phyloP scores from a whole-genome alignment of 2,329 filamentous ascomycete species.

The Thielaviopsis punctulata region DNA sequence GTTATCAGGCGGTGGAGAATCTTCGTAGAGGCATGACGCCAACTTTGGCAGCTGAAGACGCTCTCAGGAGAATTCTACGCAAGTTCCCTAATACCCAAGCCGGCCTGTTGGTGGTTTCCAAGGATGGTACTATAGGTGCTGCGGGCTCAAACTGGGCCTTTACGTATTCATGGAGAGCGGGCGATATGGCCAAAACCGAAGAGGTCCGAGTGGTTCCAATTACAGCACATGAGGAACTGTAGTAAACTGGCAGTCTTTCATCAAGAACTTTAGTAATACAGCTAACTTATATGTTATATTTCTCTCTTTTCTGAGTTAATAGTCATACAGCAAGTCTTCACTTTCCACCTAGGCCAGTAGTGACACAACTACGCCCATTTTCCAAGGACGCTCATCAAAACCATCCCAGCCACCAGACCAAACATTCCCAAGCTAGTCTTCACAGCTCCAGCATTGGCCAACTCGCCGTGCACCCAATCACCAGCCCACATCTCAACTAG shows the following conservation, averaged over 20 bases:
- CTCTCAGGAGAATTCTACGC: constrained; percentile 29
- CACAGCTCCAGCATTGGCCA: constrained; percentile 31
- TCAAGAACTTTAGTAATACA: background rate
- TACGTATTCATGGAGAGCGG: constrained; percentile 33
- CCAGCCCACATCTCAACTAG: constrained; percentile 64
- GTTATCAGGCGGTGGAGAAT: constrained; percentile 39
- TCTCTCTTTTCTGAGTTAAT: too few relatives aligned
- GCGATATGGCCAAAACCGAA: constrained; percentile 26
- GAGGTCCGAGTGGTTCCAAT: constrained; percentile 25
- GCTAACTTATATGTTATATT: too few relatives aligned
- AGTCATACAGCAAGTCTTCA: too few relatives aligned
- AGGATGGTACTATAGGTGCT: constrained; percentile 29
- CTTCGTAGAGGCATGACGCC: constrained; percentile 31
- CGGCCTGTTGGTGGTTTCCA: constrained; percentile 34
- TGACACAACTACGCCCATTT: constrained; percentile 46
- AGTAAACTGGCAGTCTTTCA: background rate
- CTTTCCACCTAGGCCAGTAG: background rate
- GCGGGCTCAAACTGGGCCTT: constrained; percentile 38
- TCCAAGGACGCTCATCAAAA: constrained; percentile 54
- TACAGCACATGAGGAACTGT: background rate
- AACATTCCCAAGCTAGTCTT: constrained; percentile 33
- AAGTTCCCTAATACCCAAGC: constrained; percentile 29
- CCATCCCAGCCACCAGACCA: constrained; percentile 43
- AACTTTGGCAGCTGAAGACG: constrained; percentile 31
- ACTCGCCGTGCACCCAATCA: constrained; percentile 50